Evolutionary conservation across 2,329 filamentous ascomycete species (phyloP), one percentile per base, ranked within the genome.

Genomic region (Colletotrichum simmondsii): DNA sequence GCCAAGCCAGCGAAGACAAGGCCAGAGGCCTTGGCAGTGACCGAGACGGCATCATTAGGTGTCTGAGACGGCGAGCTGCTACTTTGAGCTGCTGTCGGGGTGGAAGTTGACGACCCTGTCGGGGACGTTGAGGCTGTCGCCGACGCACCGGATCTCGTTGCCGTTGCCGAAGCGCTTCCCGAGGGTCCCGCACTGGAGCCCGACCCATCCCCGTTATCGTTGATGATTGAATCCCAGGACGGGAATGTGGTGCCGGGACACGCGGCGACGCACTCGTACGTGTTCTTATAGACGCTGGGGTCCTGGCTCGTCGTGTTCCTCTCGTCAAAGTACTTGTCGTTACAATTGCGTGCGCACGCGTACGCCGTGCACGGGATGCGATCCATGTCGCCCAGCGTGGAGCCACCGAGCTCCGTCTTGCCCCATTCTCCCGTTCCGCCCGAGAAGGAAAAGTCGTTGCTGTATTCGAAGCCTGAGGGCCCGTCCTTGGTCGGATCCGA

Each of bases 371-470:
- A 75, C 2, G 74, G 73, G 7, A 75, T 52, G 2, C 4, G 30
- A 19, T 74, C 58, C 1, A 49, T 12, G 26, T 75, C 65, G 14
- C 49, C 57, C 26, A 75, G 12, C 46, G 5, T 3, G 6, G 22
- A 16, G 3, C 74, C 74, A 4, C 30, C 54, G 4, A 73, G 60
- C 42, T 75, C 74, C 5, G 64, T 46, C 30, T 65, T 56, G 64
- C 70, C 62, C 74, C 73, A 75, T 46, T 63, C 64, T 32, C 63
- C 73, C 2, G 63, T 65, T 16, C 74, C 73, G 10, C 74, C 74
- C 22, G 66, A 24, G 4, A 75, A 46, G 14, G 28, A 63, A 57
- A 75, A 75, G 14, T 57, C 49, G 32, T 52, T n/a, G 61, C 67
- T 75, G 64, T 75, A 75, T 28, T 63, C 32, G 57, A 73, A 76